Base-by-base conservation (phyloP, 2,329 filamentous ascomycete genomes). In the Gnomoniopsis smithogilvyi region DNA sequence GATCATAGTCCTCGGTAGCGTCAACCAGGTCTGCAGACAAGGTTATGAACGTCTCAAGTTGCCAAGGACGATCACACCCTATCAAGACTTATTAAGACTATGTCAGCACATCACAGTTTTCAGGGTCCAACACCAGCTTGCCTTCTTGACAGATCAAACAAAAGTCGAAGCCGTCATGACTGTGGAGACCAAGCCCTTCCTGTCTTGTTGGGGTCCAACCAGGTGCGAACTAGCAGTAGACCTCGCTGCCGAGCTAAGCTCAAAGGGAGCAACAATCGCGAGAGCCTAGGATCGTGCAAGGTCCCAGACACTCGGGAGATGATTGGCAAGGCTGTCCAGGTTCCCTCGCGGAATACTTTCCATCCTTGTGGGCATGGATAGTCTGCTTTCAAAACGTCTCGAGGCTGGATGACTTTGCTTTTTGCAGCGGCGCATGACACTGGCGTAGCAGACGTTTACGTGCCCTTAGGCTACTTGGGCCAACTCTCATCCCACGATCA, bases 141-240 rank as follows among this genome's bases (percentile, higher is more conserved):
- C 38, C 12, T n/a, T 12, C 6, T 11, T 46, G 8, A 6, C 26
- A n/a, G 24, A 30, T n/a, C 15, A 17, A n/a, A 24, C 26, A 30
- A 46, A 38, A 33, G 38, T 54, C 51, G 51, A 54, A 46, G 38
- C 41, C 51, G 51, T 46, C 41, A 46, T 46, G 22, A 38, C 26
- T 30, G 3, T n/a, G 30, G 24, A 15, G 26, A 22, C 15, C 52
- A 38, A n/a, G 22, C 59, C 51, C 19, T 58, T 58, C 54, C 51
- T 41, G 36, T 36, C 36, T 36, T 45, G 22, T 26, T 22, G 52
- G 57, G 47, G 47, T 48, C 30, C n/a, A 24, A 51, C 19, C 54
- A 21, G 33, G 46, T 26, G 21, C 51, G 30, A 19, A 30, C 33
- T 52, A 54, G 51, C 45, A 47, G 45, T 24, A 60, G 19, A 45